phyloP scores from a whole-genome alignment of 352 stramenopile genomes.

The Saprolegnia parasitica region DNA sequence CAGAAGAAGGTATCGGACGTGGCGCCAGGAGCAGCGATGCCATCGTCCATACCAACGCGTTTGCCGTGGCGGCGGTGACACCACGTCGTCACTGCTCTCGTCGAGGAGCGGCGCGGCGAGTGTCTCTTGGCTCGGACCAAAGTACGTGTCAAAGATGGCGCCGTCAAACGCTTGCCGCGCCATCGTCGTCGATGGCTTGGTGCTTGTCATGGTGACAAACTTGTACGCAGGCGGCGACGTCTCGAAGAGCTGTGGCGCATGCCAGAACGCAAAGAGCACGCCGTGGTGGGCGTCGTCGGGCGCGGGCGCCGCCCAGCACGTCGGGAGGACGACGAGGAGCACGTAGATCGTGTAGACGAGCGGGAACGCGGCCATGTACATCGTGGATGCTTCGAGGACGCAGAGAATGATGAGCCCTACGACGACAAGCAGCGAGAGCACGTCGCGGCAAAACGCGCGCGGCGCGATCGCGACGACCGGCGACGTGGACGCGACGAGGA shows the following conservation, averaged over 20 bases:
- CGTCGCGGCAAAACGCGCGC: slow-evolving; percentile 62
- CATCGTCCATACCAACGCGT: not conserved
- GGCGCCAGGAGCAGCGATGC: not conserved
- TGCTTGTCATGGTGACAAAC: slow-evolving; percentile 17
- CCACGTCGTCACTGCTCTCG: not conserved
- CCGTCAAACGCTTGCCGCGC: slow-evolving; percentile 33
- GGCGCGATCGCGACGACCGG: slow-evolving; percentile 49
- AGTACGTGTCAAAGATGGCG: slow-evolving; percentile 25
- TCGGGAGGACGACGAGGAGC: slow-evolving; percentile 12
- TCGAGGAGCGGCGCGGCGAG: slow-evolving; percentile 59
- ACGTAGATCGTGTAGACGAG: slow-evolving; percentile 18
- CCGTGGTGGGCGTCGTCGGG: slow-evolving; percentile 20
- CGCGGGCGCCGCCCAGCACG: not conserved
- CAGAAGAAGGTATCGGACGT: slow-evolving; percentile 40
- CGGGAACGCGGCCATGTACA: slow-evolving; percentile 2
- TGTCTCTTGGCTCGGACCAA: slow-evolving; percentile 31
- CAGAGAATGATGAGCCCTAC: slow-evolving; percentile 47
- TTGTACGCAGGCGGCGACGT: not conserved
- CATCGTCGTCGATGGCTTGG: not conserved
- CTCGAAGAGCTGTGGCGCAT: slow-evolving; percentile 36
- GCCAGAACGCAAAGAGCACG: slow-evolving; percentile 76
- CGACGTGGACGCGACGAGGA: slow-evolving; percentile 61
- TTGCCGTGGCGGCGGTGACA: not conserved
- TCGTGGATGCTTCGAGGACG: slow-evolving; percentile 18
- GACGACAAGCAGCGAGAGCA: slow-evolving; percentile 41